Base-by-base conservation (phyloP, 1,284 basidiomycete species). In the Xerocomus nothofagi region DNA sequence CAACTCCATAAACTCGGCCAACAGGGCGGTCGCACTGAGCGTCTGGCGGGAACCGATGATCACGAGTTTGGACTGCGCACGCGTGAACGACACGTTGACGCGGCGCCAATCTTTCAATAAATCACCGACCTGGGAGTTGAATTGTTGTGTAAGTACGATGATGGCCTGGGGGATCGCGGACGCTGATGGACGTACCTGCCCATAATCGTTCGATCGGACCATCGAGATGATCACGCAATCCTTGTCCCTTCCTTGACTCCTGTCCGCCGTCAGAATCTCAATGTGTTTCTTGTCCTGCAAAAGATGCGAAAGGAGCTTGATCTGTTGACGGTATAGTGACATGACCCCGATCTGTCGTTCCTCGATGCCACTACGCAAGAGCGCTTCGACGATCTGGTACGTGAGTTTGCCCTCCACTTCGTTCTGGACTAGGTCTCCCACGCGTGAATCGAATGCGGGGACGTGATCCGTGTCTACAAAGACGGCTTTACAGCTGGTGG, bases 51-150 rank as follows among this genome's bases (percentile, higher is more conserved):
- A 91, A 15, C 96, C 97, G 59, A 99, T 79, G 50, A 99, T 86
- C 62, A 98, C 78, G 4, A 99, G 73, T 71, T 98, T 98, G 32
- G 83, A 82, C 47, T 88, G 84, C 0, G 96, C 95, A 4, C 97
- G 84, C 0, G 97, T 99, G 65, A 99, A 91, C 3, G 93, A 91
- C 29, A 99, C 97, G 63, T 99, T 99, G 76, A 98, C 88, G 30
- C 97, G 74, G 38, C 96, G 78, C 90, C 93, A 96, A 66, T 98
- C 97, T 58, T 89, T 92, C 12, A 99, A 75, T 10, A 99, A 79
- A 49, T 98, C 93, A 3, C 97, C 95, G 30, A 93, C 76, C 87
- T 93, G 18, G 29, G 31, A 50, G n/a, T n/a, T n/a, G n/a, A n/a
- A n/a, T n/a, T 47, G 27, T 4, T 24, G n/a, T 15, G 10, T n/a